Conservation (phyloP, 75 land plant species). For the Pinus albicaulis region DNA sequence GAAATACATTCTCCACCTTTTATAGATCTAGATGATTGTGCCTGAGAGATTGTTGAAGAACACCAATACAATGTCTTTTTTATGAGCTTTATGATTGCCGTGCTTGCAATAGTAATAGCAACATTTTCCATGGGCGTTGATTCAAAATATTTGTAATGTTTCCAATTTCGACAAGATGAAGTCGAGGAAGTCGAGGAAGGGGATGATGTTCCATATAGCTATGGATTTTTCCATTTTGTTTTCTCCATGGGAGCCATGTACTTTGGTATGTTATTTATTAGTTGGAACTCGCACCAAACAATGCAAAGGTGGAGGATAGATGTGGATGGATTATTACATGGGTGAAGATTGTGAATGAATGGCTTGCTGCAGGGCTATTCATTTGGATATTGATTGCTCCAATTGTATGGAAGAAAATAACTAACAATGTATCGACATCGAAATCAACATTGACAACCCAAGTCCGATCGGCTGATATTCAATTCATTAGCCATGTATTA, state of each 20-base stretch:
- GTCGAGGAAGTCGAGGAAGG: slow-evolving; percentile 30
- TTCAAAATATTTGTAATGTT: slow-evolving; percentile 75
- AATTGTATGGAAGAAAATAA: slow-evolving; percentile 43
- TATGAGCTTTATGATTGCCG: slow-evolving; percentile 85
- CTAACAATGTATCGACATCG: background rate
- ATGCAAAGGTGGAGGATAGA: slow-evolving; percentile 83
- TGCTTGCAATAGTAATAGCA: slow-evolving; percentile 72
- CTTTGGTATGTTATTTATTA: slow-evolving; percentile 93
- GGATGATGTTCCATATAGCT: slow-evolving; percentile 89
- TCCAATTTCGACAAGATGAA: slow-evolving; percentile 70
- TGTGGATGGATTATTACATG: slow-evolving; percentile 95
- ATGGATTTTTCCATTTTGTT: slow-evolving; percentile 97
- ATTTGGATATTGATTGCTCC: slow-evolving; percentile 70
- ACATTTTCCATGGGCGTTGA: slow-evolving; percentile 95
- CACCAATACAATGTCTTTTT: no score
- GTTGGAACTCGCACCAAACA: slow-evolving; percentile 80
- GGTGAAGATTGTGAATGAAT: slow-evolving; percentile 86
- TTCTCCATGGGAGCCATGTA: slow-evolving; percentile 97
- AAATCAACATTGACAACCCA: no score
- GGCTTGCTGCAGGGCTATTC: slow-evolving; percentile 80
- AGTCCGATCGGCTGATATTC: background rate
- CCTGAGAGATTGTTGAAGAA: no score
- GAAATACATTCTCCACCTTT: no score
- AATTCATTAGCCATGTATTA: background rate
- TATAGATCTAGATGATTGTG: no score